These are phyloP conservation scores for Fusarium fracticaudum DNA, from an alignment of 2,329 filamentous ascomycete species.

Conservation along the genomic window DNA sequence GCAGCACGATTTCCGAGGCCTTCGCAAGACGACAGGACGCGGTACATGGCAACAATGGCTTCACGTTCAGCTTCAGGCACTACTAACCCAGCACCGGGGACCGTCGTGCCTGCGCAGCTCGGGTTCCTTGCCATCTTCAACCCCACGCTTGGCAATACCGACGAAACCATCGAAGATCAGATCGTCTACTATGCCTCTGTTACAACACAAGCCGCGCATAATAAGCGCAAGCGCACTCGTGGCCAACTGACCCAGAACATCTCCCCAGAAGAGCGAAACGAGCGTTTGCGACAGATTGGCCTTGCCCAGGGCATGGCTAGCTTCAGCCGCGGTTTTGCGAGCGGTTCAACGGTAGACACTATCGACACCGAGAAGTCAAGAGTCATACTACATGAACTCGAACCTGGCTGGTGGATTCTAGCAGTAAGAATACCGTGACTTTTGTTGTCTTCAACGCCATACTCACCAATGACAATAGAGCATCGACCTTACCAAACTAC, in stretches of 20 bases:
- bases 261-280: slow-evolving; percentile 77
- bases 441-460: neutral
- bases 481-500: slow-evolving; percentile 80
- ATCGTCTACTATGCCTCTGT: slow-evolving; percentile 91
- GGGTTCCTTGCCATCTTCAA: slow-evolving; percentile 97
- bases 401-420: slow-evolving; percentile 94
- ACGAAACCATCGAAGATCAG: slow-evolving; percentile 75
- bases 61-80: slow-evolving; percentile 21
- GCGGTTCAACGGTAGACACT: slow-evolving; percentile 78
- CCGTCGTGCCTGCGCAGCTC: slow-evolving; percentile 75
- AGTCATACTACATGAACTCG: slow-evolving; percentile 86
- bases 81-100: slow-evolving; percentile 30
- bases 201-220: slow-evolving; percentile 52
- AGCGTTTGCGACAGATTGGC: slow-evolving; percentile 90
- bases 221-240: slow-evolving; percentile 54
- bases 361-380: slow-evolving; percentile 92
- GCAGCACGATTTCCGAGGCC: neutral
- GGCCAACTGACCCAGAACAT: slow-evolving; percentile 55
- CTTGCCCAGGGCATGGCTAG: slow-evolving; percentile 96
- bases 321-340: slow-evolving; percentile 89
- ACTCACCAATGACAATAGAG: slow-evolving; percentile 43
- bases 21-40: neutral
- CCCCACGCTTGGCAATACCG: slow-evolving; percentile 74
- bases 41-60: slow-evolving; percentile 22
- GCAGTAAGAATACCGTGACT: slow-evolving; percentile 68